Percentiles rank a stretch among this genome's conserved stretches.
Evolutionary conservation across 2,329 filamentous ascomycete genomes (phyloP).

Genomic region (Cercospora canescens): DNA sequence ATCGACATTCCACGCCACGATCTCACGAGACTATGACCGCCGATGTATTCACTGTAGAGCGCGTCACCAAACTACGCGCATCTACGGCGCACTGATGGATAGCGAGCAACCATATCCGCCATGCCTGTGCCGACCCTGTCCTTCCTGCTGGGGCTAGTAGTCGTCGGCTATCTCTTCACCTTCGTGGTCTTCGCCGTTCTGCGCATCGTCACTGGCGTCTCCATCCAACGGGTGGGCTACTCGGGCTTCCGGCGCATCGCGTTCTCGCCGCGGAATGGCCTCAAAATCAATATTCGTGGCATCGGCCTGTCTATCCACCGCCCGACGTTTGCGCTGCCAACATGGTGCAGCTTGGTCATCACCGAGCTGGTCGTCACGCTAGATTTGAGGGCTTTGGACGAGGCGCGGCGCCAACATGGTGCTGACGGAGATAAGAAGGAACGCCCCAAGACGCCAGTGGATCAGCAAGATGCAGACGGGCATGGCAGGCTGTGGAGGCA

Average conservation of each 20-base stretch:
- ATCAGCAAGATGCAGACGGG: slow-evolving; percentile 36
- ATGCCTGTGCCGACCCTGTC: slow-evolving; percentile 54
- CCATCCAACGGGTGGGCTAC: slow-evolving; percentile 92
- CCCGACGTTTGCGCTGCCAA: slow-evolving; percentile 94
- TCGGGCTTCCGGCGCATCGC: slow-evolving; percentile 87
- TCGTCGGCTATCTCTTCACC: slow-evolving; percentile 84
- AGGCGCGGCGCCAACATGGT: slow-evolving; percentile 18
- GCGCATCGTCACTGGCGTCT: slow-evolving; percentile 88
- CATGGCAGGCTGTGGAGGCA: slow-evolving; percentile 75
- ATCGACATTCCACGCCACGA: not conserved
- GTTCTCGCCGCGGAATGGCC: slow-evolving; percentile 84
- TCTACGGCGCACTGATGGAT: not conserved
- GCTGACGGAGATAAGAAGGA: slow-evolving; percentile 21
- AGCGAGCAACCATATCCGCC: slow-evolving; percentile 12
- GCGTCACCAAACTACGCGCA: not conserved
- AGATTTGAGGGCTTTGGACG: slow-evolving; percentile 66
- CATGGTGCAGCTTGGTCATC: slow-evolving; percentile 89
- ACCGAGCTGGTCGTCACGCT: slow-evolving; percentile 83
- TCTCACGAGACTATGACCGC: not conserved
- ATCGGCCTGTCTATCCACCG: slow-evolving; percentile 86
- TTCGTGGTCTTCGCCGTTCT: slow-evolving; percentile 93
- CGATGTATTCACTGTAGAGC: not conserved
- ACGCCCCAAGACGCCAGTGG: slow-evolving; percentile 15
- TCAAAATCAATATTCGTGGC: slow-evolving; percentile 85
- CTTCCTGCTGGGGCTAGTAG: slow-evolving; percentile 80